Base-by-base conservation (phyloP, 1,139 yeast genomes). In the Pichia cactophila region DNA sequence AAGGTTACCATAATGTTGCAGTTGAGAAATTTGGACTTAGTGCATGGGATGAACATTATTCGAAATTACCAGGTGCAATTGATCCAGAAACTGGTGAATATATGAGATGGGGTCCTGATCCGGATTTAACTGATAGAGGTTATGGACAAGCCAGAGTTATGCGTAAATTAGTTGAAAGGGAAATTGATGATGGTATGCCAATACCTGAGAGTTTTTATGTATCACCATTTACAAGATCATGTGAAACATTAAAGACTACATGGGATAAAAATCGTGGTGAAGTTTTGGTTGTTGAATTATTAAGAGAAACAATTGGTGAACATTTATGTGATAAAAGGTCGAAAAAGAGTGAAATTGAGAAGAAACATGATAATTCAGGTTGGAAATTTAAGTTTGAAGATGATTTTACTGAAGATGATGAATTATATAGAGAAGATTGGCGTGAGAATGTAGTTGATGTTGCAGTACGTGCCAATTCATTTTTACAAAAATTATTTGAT, bases 1-100 rank as follows among this genome's bases (percentile, higher is more conserved):
- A 85, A 64, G 94, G 94, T 0, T 78, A 71, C 65, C 92, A 85
- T 60, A 86, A 86, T 57, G 68, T 74, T 26, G 86, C 83, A 2
- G 76, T 77, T 44, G 69, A 68, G 29, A 74, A 75, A 53, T 82
- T 81, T 61, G 84, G 88, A 14, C 64, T 71, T 38, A 65, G 71
- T 14, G 76, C 65, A 26, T 84, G 90, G 90, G 72, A 76, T 57
- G 63, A 61, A 0, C 74, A 80, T 54, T 83, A 85, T 83, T 70
- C 84, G 26, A 70, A 69, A 52, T 55, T 75, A 42, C 74, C 74
- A 6, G 77, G 80, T 1, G 56, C 58, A 11, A 49, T 54, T 1
- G 40, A 55, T n/a, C 56, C 56, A 7, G 82, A 78, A 58, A 86
- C 81, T 5, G 75, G 72, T 42, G 33, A 41, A 10, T 20, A 38